Conservation (phyloP, 331 rosid genomes). For the Rhamnella rubrinervis region DNA sequence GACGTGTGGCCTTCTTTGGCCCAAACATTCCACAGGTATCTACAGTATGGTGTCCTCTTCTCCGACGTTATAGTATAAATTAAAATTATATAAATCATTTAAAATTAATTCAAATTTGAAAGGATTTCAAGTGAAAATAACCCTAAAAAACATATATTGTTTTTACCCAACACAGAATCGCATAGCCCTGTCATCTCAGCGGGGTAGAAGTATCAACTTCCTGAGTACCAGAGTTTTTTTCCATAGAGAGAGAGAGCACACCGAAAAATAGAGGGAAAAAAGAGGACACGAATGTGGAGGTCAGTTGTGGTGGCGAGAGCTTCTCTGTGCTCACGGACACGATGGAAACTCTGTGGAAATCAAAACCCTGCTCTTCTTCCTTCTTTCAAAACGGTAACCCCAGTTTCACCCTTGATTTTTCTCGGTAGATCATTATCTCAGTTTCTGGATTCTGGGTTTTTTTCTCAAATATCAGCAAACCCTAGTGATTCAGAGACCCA, state of each 20-base stretch:
- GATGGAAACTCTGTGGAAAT: constrained; percentile 9
- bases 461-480: constrained; percentile 20
- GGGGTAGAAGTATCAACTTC: too few relatives aligned
- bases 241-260: neutral
- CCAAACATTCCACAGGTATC: too few relatives aligned
- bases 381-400: constrained; percentile 15
- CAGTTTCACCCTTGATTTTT: neutral
- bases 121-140: too few relatives aligned
- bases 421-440: neutral
- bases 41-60: too few relatives aligned
- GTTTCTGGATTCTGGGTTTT: constrained; percentile 18
- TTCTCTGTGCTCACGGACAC: constrained; percentile 8
- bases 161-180: too few relatives aligned
- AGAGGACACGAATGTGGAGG: constrained; percentile 32
- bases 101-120: too few relatives aligned
- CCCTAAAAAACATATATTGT: too few relatives aligned
- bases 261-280: neutral
- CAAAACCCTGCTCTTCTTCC: constrained; percentile 22
- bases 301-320: constrained; percentile 24
- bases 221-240: neutral
- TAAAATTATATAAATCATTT: too few relatives aligned
- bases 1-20: too few relatives aligned
- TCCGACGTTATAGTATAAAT: too few relatives aligned
- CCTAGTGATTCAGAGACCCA: constrained; percentile 5
- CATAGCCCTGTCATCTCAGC: too few relatives aligned